A percentile compares a stretch with the other conserved stretches of the same genome.
These are phyloP conservation scores for Pythium phragmitis DNA, from an alignment of 352 stramenopile species.

Conservation along the genomic window DNA sequence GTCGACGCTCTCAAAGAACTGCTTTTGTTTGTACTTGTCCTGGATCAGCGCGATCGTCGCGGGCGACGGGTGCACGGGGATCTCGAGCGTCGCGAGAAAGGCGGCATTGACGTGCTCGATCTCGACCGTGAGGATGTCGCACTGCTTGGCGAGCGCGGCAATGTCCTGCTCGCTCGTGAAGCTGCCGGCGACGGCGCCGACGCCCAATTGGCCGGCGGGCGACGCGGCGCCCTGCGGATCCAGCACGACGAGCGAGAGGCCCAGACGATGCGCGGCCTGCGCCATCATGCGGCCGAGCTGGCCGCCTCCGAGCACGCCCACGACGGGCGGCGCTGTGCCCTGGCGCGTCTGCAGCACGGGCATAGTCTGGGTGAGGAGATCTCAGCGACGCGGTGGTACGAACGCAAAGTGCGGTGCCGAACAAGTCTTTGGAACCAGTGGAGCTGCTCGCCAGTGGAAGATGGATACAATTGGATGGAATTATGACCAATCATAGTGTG, in stretches of 20 bases:
- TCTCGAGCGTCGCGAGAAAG: conserved; percentile 87
- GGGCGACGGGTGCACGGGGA: conserved; percentile 81
- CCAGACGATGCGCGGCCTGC: conserved; percentile 93
- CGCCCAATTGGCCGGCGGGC: conserved; percentile 71
- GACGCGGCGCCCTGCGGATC: conserved; percentile 85
- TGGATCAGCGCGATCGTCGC: conserved; percentile 95
- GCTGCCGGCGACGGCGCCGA: conserved; percentile 69
- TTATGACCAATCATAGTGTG: neutral
- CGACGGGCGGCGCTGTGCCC: conserved; percentile 49
- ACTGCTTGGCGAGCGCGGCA: conserved; percentile 69
- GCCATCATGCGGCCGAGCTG: conserved; percentile 99
- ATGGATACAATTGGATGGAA: neutral
- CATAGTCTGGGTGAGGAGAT: conserved; percentile 28
- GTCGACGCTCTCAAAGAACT: conserved; percentile 60
- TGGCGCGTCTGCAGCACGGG: conserved; percentile 47
- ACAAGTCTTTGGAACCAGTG: neutral
- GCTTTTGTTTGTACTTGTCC: conserved; percentile 97
- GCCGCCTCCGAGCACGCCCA: conserved; percentile 94
- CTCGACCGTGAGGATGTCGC: conserved; percentile 96
- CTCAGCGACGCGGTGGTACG: neutral
- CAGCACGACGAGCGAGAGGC: conserved; percentile 92
- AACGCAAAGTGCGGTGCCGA: conserved; percentile 1
- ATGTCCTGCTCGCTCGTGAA: conserved; percentile 76
- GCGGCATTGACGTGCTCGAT: conserved; percentile 98
- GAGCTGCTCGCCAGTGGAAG: neutral